Conservation (phyloP, 2,329 filamentous ascomycete species). For the Phialemoniopsis sp. region DNA sequence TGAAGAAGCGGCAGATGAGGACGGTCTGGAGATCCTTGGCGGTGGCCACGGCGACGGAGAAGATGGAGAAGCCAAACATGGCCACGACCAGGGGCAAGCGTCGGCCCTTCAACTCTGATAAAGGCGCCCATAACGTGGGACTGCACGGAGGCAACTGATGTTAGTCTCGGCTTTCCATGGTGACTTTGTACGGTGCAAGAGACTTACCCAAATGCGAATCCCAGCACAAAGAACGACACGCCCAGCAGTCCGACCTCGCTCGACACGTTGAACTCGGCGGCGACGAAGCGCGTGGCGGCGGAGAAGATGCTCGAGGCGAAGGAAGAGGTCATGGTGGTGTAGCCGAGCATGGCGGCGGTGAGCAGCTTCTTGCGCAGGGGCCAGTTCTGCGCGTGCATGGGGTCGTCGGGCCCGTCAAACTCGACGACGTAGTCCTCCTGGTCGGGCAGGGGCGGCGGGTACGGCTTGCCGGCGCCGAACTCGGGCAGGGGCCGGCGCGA, state of each 20-base stretch:
- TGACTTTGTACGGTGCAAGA: no score
- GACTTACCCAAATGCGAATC: conserved; percentile 58
- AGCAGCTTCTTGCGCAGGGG: conserved; percentile 69
- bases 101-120: conserved; percentile 69
- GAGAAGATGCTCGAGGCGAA: conserved; percentile 78
- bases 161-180: no score
- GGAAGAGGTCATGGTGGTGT: conserved; percentile 66
- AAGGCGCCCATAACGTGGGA: conserved; percentile 67
- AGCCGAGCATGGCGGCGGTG: conserved; percentile 66
- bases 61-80: conserved; percentile 67
- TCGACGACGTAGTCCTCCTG: conserved; percentile 74
- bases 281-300: conserved; percentile 55
- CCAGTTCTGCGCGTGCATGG: conserved; percentile 87
- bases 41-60: conserved; percentile 61
- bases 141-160: conserved; percentile 14
- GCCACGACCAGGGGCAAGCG: conserved; percentile 55
- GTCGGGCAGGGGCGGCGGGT: conserved; percentile 64
- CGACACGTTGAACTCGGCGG: conserved; percentile 55
- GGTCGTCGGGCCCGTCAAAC: conserved; percentile 81
- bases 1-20: conserved; percentile 69
- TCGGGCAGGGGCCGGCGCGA: conserved; percentile 56
- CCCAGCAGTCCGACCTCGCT: conserved; percentile 60
- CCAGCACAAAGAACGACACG: conserved; percentile 66
- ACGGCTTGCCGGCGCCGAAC: conserved; percentile 72
- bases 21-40: conserved; percentile 67